Evolutionary conservation across 768 basidiomycete species (phyloP), one percentile per base, ranked within the genome.

Genomic region (Xerocomellus dryophilus): DNA sequence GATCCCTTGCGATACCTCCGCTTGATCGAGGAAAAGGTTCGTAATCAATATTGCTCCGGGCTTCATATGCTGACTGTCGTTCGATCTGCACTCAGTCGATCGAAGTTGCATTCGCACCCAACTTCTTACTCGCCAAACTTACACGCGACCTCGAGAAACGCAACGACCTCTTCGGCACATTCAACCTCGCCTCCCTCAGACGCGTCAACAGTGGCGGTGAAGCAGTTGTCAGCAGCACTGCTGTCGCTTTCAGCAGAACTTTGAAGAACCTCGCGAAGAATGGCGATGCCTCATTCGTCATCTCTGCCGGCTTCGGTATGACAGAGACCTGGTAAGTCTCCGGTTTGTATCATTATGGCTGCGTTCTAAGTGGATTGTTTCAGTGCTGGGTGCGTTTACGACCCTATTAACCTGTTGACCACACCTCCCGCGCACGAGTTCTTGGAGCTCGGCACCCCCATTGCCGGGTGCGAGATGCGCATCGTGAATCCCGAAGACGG

Each of bases 181-280:
- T 77, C 20, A 63, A 75, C 54, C 68, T 78, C 4, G 66, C 72
- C 5, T 62, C 61, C 7, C 59, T 77, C 27, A 62, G 50, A 36
- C 68, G 67, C 3, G 59, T 77, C 34, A 76, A 75, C 57, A 73
- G 75, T 14, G 76, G 76, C n/a, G 76, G 76, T 31, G 76, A 77
- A 56, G 67, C 76, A 2, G 71, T 75, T 0, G 73, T 76, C 11
- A 67, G 71, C 21, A 67, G 56, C 25, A 74, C 73, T 4, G 76
- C 75, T 3, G 56, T 73, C 11, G 70, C 69, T 15, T 75, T 78
- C 53, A 62, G 65, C n/a, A 66, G 60, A 23, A 68, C 62, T 5
- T 60, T 77, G 12, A 61, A 66, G 25, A 66, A 52, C 32, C 62
- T 67, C 5, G 56, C 62, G 5, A 66, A 57, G 42, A 51, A 62